Evolutionary conservation across 2,329 filamentous ascomycete species (phyloP), one percentile per base, ranked within the genome.

Genomic region (Fusarium hainanense): DNA sequence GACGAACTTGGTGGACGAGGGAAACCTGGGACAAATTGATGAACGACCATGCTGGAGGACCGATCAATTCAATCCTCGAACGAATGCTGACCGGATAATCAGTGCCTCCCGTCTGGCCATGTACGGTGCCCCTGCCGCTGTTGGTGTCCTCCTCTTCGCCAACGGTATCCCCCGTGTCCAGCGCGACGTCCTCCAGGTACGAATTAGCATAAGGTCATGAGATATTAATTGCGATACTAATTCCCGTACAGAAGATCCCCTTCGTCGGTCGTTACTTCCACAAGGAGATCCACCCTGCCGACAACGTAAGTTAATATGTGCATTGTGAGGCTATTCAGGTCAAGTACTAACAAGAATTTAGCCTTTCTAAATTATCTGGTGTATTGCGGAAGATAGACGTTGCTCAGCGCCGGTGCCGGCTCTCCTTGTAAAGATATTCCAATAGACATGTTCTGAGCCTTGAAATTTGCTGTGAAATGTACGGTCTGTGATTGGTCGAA

Each of bases 101-200:
- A 90, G 88, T 66, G 85, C 83, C 64, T 58, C 85, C 67, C 87
- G 83, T 69, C 72, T 85, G 50, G 87, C 82, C 62, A 81, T 83
- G 57, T 89, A 88, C 75, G 88, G 87, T 63, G 88, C 81, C 66
- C 86, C 87, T 62, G 87, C 85, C 65, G 84, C 84, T 73, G 83
- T 88, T 69, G 87, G 82, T 69, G 81, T 88, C 68, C 83, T 90
- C 73, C 88, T 87, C 83, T 88, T 82, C 77, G 82, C 86, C 70
- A 89, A 88, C 42, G 88, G 89, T 72, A 85, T 91, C 50, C 89
- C 89, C 70, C 84, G 83, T 77, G 82, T 91, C 70, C 82, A 88
- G 79, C 77, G 76, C 49, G 89, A 91, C 74, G 82, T 91, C 69
- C 84, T 91, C 69, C 80, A 84, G 78, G 87, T 88, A 81, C 60